Evolutionary conservation across 2,329 filamentous ascomycete genomes (phyloP).

Genomic region (Ophiocordyceps unilateralis): DNA sequence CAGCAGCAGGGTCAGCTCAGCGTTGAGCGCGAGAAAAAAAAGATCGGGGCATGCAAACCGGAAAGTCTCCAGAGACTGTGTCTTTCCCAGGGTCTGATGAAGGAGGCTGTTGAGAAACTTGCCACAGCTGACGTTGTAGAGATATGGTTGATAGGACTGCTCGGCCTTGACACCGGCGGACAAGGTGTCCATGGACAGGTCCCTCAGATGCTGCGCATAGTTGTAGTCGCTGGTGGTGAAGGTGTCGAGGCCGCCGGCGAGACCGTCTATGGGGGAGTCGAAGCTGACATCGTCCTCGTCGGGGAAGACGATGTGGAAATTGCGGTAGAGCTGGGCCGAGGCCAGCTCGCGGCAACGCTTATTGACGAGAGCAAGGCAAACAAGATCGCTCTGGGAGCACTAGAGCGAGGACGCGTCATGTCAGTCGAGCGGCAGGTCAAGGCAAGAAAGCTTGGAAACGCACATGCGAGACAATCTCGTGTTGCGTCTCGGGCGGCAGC

Average conservation of each 20-base stretch:
- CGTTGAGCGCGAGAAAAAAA: neutral
- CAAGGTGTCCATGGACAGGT: conserved; percentile 38
- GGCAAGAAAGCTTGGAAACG: conserved; percentile 5
- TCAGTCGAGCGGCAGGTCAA: neutral
- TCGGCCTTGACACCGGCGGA: conserved; percentile 35
- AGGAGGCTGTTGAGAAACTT: conserved; percentile 48
- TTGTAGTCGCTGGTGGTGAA: conserved; percentile 46
- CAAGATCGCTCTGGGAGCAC: conserved; percentile 34
- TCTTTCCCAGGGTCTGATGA: conserved; percentile 36
- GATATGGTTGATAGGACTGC: conserved; percentile 33
- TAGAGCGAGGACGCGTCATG: conserved; percentile 9
- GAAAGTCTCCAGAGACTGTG: conserved; percentile 37
- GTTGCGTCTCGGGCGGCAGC: conserved; percentile 29
- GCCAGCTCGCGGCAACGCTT: conserved; percentile 39
- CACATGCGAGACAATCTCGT: conserved; percentile 30
- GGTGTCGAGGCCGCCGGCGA: conserved; percentile 41
- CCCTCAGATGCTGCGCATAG: conserved; percentile 39
- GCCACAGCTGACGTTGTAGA: conserved; percentile 37
- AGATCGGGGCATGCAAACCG: conserved; percentile 24
- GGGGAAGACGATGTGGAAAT: conserved; percentile 43
- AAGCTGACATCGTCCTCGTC: conserved; percentile 35
- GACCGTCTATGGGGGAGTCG: conserved; percentile 36
- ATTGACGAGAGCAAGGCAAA: conserved; percentile 40
- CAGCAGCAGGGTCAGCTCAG: neutral
- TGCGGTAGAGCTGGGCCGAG: conserved; percentile 39